Percentiles rank a stretch among this genome's conserved stretches.
Evolutionary conservation across 1,139 yeast species (phyloP).

Genomic region (Debaryomyces coudertii): DNA sequence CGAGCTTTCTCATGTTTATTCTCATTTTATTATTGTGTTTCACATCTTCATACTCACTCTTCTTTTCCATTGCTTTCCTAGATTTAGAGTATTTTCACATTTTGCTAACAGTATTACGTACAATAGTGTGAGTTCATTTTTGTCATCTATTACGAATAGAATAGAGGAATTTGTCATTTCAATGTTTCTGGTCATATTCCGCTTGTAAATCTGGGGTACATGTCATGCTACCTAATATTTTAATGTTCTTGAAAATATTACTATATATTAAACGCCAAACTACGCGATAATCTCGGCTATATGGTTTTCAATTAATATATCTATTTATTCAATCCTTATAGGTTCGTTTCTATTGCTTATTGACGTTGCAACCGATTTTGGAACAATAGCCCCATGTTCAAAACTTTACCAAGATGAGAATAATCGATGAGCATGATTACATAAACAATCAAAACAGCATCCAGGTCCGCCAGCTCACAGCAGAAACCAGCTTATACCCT

Average conservation of each 20-base stretch:
- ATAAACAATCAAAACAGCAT: background rate
- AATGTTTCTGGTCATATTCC: background rate
- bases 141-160: background rate
- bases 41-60: background rate
- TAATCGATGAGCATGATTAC: slow-evolving; percentile 1
- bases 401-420: background rate
- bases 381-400: slow-evolving; percentile 2
- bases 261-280: background rate
- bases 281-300: background rate
- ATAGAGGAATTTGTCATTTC: background rate
- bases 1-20: background rate
- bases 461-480: background rate
- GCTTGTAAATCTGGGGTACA: background rate
- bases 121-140: background rate
- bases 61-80: background rate
- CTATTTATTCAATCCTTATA: background rate
- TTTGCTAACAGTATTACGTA: background rate
- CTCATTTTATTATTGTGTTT: background rate
- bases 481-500: background rate
- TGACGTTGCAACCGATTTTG: slow-evolving; percentile 5
- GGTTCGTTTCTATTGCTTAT: background rate
- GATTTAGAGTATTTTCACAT: background rate
- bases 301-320: background rate
- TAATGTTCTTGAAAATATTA: background rate
- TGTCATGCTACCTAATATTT: background rate